Percentiles rank a stretch among this genome's conserved stretches.
These are phyloP conservation scores for Malus hybrid DNA, from an alignment of 331 rosid genomes.

Conservation along the genomic window DNA sequence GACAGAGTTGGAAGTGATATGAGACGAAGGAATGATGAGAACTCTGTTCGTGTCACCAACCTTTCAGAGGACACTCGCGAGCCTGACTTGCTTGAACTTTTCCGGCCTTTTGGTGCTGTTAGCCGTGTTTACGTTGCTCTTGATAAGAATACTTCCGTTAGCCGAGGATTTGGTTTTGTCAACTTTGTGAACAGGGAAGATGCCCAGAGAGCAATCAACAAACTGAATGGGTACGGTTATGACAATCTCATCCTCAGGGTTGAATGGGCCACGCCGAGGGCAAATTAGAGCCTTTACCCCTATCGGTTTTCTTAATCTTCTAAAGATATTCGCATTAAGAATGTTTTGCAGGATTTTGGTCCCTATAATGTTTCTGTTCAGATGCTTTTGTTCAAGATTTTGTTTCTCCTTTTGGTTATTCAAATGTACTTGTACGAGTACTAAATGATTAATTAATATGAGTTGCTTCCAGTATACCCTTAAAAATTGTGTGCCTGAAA, in stretches of 20 bases:
- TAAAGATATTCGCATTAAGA: background rate
- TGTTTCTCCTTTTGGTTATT: background rate
- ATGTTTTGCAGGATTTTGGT: slow-evolving; percentile 1
- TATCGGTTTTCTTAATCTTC: background rate
- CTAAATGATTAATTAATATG: background rate
- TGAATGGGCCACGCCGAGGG: slow-evolving; percentile 98
- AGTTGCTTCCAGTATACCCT: background rate
- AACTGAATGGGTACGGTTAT: slow-evolving; percentile 97
- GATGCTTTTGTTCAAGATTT: background rate
- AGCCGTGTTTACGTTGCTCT: slow-evolving; percentile 93
- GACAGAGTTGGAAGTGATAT: slow-evolving; percentile 71
- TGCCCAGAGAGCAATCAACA: slow-evolving; percentile 90
- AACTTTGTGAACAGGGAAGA: slow-evolving; percentile 94
- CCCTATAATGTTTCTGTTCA: background rate
- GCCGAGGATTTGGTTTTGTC: slow-evolving; percentile 97
- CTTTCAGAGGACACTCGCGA: slow-evolving; percentile 96
- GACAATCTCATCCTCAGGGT: slow-evolving; percentile 96
- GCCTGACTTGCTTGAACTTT: slow-evolving; percentile 85
- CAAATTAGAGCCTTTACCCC: slow-evolving; percentile 30
- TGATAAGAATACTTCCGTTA: slow-evolving; percentile 82
- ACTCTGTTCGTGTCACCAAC: slow-evolving; percentile 94
- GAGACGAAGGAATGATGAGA: slow-evolving; percentile 93
- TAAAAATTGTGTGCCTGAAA: background rate
- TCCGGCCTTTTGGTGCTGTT: slow-evolving; percentile 86
- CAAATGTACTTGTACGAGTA: background rate